phyloP scores from a whole-genome alignment of 768 basidiomycete genomes.

The Leucogyrophana mollusca region DNA sequence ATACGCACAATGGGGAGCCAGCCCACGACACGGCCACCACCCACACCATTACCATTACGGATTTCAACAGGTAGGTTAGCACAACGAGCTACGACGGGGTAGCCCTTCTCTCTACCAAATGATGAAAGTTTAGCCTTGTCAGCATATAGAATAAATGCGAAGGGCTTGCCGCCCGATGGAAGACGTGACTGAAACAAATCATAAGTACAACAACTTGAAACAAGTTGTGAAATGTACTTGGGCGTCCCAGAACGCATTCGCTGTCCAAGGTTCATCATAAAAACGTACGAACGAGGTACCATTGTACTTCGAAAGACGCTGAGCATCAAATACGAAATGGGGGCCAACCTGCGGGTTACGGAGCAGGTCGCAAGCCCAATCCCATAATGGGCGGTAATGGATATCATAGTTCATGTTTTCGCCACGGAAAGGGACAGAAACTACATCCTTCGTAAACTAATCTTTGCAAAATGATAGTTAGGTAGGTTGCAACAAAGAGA shows the following conservation, averaged over 20 bases:
- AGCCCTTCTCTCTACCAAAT: constrained; percentile 37
- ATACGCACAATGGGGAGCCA: constrained; percentile 37
- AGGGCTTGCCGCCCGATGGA: constrained; percentile 21
- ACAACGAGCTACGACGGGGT: constrained; percentile 34
- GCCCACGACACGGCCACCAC: constrained; percentile 36
- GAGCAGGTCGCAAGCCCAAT: constrained; percentile 29
- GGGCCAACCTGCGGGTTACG: constrained; percentile 19
- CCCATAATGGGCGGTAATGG: constrained; percentile 18
- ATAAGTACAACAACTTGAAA: too few species aligned
- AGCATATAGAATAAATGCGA: constrained; percentile 37
- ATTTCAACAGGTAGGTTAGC: constrained; percentile 32
- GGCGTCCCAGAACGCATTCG: constrained; percentile 32
- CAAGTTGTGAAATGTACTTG: constrained; percentile 29
- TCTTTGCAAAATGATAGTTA: constrained; percentile 1
- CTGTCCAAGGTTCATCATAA: constrained; percentile 38
- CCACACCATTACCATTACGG: constrained; percentile 31
- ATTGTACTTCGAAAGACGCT: constrained; percentile 25
- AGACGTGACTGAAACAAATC: constrained; percentile 7
- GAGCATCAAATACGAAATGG: constrained; percentile 32
- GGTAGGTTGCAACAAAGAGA: neutral
- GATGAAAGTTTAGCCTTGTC: constrained; percentile 39
- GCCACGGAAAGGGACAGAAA: constrained; percentile 16
- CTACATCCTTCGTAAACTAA: constrained; percentile 14
- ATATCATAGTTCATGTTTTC: constrained; percentile 17
- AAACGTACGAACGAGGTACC: constrained; percentile 26